Percentiles rank a stretch among this genome's conserved stretches.
phyloP scores from a whole-genome alignment of 176 grass and related monocot species.

The Oryza officinalis region DNA sequence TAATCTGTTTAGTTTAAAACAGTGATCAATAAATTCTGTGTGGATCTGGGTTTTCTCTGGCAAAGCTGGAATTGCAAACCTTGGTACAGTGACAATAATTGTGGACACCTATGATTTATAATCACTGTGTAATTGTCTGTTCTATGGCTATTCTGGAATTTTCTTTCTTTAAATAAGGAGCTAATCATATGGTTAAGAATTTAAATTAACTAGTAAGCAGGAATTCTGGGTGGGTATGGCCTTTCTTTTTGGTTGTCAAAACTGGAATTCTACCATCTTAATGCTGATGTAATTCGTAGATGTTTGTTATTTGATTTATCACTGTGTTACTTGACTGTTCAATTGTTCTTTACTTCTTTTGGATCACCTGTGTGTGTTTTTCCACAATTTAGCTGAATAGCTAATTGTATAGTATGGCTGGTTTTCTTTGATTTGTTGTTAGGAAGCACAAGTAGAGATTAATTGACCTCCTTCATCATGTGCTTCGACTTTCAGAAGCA shows the following conservation, averaged over 20 bases:
- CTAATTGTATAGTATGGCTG: background rate
- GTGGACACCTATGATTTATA: background rate
- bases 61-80: background rate
- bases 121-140: background rate
- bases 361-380: background rate
- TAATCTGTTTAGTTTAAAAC: background rate
- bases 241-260: background rate
- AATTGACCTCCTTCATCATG: background rate
- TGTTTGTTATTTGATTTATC: background rate
- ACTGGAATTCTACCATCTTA: background rate
- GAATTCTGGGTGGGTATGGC: background rate
- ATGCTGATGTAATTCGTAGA: background rate
- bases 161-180: background rate
- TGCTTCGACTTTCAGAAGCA: background rate
- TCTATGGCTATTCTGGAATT: background rate
- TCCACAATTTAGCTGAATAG: background rate
- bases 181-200: background rate
- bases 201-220: background rate
- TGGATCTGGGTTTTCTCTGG: background rate
- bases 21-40: background rate
- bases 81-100: background rate
- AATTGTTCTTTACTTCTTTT: background rate
- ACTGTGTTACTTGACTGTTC: background rate
- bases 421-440: background rate
- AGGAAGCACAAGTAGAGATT: background rate